Percentiles rank a stretch among this genome's conserved stretches.
phyloP scores from a whole-genome alignment of 768 basidiomycete genomes.

The Inosperma sp. region DNA sequence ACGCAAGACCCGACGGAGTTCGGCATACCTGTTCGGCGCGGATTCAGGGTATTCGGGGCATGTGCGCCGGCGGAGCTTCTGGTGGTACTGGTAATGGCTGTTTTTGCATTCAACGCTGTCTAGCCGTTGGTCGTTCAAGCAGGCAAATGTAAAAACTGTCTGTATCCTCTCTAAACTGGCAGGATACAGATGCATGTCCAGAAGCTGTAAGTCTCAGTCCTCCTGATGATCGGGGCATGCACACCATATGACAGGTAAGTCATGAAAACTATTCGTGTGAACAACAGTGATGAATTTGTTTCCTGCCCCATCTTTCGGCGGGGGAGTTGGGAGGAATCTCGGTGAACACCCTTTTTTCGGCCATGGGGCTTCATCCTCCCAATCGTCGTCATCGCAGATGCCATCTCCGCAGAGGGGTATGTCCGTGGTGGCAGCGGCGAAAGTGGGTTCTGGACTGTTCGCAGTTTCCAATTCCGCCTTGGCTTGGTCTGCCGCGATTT shows the following conservation, averaged over 20 bases:
- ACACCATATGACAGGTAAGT: conserved; percentile 13
- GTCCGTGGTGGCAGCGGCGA: too few species aligned
- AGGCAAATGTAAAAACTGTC: conserved; percentile 12
- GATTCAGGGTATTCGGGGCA: neutral
- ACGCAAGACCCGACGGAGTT: conserved; percentile 11
- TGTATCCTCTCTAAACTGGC: conserved; percentile 9
- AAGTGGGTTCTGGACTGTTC: too few species aligned
- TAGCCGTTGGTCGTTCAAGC: conserved; percentile 9
- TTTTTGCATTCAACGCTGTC: conserved; percentile 17
- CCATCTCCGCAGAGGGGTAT: neutral
- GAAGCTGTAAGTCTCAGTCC: neutral
- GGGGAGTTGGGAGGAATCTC: neutral
- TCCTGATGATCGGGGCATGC: neutral
- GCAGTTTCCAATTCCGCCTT: neutral
- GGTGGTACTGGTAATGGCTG: conserved; percentile 16
- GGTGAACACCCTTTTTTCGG: neutral
- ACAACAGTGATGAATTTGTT: conserved; percentile 8
- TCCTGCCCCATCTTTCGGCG: neutral
- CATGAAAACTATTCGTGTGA: conserved; percentile 18
- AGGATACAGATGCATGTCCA: conserved; percentile 7
- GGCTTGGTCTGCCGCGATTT: neutral
- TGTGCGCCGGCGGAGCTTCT: conserved; percentile 9
- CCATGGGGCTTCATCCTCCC: neutral
- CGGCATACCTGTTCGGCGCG: conserved; percentile 8
- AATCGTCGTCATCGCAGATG: neutral